Base-by-base conservation (phyloP, 257 asterid genomes). In the Solanum corneliomulleri region DNA sequence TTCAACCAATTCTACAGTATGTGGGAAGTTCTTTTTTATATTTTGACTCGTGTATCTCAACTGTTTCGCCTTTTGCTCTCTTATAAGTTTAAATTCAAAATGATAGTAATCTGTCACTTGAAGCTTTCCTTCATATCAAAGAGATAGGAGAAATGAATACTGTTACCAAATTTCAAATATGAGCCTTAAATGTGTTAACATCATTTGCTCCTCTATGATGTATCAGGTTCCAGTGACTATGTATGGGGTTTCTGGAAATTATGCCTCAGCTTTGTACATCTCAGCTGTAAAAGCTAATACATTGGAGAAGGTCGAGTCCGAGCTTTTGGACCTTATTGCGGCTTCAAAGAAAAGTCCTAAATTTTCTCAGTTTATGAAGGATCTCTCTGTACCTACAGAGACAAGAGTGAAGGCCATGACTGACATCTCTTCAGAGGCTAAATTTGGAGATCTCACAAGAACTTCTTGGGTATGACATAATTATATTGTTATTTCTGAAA, bases 201-300 rank as follows among this genome's bases (percentile, higher is more conserved):
- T 66, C 87, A 68, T 39, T 86, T 71, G 39, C 31, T 70, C 77
- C 44, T 66, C 11, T 37, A 25, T 84, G 75, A 84, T 80, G 82
- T 86, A 88, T 86, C 90, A 95, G 99, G 96, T 97, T 87, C 99
- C 98, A 5, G 14, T 97, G 89, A 91, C 91, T 9, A 86, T 95
- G 97, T 97, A 88, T 88, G 99, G 99, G 23, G 94, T 91, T 60
- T 93, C 96, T 90, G 99, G 98, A 88, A 96, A 97, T 93, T 97
- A 97, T 91, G 98, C 99, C 72, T 91, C 99, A 0, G 98, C 99
- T 47, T 89, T 97, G 89, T 97, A 97, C 91, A 91, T 95, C 33
- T 91, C 97, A 84, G 94, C 98, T 16, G 99, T 95, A 86, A 97
- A 94, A 91, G 94, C 93, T 62, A 96, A 94, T 82, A 62, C 85